Percentiles rank a stretch among this genome's conserved stretches.
These are phyloP conservation scores for Rhizopus arrhizus DNA, from an alignment of 371 early-diverging fungal species.

Conservation along the genomic window DNA sequence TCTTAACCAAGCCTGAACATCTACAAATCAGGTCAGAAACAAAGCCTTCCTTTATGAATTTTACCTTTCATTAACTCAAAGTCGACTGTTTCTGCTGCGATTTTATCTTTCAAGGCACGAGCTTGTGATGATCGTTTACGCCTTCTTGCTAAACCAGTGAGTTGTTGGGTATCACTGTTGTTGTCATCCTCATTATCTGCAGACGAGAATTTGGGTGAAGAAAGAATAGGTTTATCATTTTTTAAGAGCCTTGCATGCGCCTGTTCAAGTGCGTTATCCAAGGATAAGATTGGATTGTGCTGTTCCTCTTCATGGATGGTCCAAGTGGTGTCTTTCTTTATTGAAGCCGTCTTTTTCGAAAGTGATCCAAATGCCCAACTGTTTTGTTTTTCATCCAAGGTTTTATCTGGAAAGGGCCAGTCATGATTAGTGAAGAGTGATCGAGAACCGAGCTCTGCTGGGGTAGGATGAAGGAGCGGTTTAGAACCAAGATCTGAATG, in stretches of 20 bases:
- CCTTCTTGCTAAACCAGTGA: conserved; percentile 50
- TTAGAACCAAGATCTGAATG: conserved; percentile 10
- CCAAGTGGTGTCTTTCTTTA: conserved; percentile 21
- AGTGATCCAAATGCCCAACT: conserved; percentile 40
- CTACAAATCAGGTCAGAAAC: conserved; percentile 25
- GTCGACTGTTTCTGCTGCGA: conserved; percentile 80
- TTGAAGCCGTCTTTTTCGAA: conserved; percentile 2
- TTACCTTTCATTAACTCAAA: conserved; percentile 66
- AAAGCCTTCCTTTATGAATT: no score
- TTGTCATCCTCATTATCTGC: conserved; percentile 37
- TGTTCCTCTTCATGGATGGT: conserved; percentile 23
- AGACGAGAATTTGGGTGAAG: no score
- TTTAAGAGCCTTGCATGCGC: conserved; percentile 35
- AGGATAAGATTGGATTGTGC: no score
- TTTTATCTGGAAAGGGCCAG: conserved; percentile 23
- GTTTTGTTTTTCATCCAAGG: not conserved
- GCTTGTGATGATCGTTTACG: conserved; percentile 54
- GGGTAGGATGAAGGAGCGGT: no score
- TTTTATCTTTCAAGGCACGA: conserved; percentile 71
- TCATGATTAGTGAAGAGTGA: not conserved
- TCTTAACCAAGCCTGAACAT: conserved; percentile 92
- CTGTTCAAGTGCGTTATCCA: conserved; percentile 35
- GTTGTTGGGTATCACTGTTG: conserved; percentile 40
- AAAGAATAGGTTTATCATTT: no score
- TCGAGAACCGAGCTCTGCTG: not conserved